Conservation (phyloP, 768 basidiomycete genomes). For the Boletus pseudo-olivaceus region DNA sequence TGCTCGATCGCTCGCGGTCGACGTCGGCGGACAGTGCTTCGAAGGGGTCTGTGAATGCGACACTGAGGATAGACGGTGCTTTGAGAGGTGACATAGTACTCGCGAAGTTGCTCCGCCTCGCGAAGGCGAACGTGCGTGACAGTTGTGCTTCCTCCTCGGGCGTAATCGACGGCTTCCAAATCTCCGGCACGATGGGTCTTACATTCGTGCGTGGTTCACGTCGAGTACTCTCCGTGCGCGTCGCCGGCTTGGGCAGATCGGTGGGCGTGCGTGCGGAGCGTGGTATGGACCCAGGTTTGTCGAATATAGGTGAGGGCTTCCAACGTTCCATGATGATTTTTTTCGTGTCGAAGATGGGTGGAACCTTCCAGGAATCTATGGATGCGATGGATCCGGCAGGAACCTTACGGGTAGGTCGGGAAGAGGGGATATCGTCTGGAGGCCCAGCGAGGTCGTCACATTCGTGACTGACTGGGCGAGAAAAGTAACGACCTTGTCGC, state of each 20-base stretch:
- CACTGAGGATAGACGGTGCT: slow-evolving; percentile 37
- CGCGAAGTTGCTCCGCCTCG: slow-evolving; percentile 42
- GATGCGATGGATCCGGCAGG: slow-evolving; percentile 30
- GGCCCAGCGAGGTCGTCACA: slow-evolving; percentile 18
- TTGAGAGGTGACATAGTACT: slow-evolving; percentile 50
- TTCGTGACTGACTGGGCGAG: slow-evolving; percentile 14
- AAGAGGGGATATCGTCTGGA: slow-evolving; percentile 18
- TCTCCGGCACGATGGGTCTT: slow-evolving; percentile 38
- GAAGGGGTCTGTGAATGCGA: slow-evolving; percentile 32
- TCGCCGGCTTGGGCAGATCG: slow-evolving; percentile 22
- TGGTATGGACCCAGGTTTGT: slow-evolving; percentile 30
- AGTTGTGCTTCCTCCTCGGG: slow-evolving; percentile 42
- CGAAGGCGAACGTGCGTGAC: slow-evolving; percentile 41
- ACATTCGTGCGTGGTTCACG: slow-evolving; percentile 34
- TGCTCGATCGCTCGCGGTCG: slow-evolving; percentile 28
- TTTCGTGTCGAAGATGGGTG: slow-evolving; percentile 24
- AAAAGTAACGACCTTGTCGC: slow-evolving; percentile 15
- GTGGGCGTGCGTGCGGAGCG: slow-evolving; percentile 18
- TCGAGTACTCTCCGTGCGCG: slow-evolving; percentile 27
- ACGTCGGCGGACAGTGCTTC: slow-evolving; percentile 16
- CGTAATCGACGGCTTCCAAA: slow-evolving; percentile 49
- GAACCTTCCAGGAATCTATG: slow-evolving; percentile 26
- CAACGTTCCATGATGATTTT: slow-evolving; percentile 21
- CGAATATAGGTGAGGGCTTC: slow-evolving; percentile 19
- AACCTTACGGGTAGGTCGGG: slow-evolving; percentile 18